Conservation (phyloP, 371 early-diverging fungal genomes). For the Mortierella sp. region DNA sequence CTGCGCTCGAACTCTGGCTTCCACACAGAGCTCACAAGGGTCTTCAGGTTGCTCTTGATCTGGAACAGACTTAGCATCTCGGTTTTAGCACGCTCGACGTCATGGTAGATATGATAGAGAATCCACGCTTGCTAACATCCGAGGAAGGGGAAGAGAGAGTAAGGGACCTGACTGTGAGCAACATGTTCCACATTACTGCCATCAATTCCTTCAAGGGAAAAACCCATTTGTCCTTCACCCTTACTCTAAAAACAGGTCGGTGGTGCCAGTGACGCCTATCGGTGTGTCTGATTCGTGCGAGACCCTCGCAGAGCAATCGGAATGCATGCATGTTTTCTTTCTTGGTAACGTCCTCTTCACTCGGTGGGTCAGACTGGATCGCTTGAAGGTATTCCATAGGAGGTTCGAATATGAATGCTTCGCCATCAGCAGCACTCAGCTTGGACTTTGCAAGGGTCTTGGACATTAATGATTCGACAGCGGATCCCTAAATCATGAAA, state of each 20-base stretch:
- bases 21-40: slow-evolving; percentile 71
- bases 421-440: slow-evolving; percentile 34
- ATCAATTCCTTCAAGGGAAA: too few relatives aligned
- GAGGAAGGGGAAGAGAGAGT: background rate
- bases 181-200: too few relatives aligned
- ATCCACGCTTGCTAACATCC: slow-evolving; percentile 78
- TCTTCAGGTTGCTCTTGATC: slow-evolving; percentile 61
- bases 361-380: slow-evolving; percentile 7
- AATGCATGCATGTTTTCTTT: slow-evolving; percentile 52
- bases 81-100: slow-evolving; percentile 66
- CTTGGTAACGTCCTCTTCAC: slow-evolving; percentile 20
- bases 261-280: slow-evolving; percentile 79
- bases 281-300: slow-evolving; percentile 58
- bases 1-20: slow-evolving; percentile 79
- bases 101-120: slow-evolving; percentile 61
- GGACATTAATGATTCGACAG: slow-evolving; percentile 23
- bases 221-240: too few relatives aligned
- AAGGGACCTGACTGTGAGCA: too few relatives aligned
- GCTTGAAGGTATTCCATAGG: slow-evolving; percentile 27
- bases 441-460: slow-evolving; percentile 32
- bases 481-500: slow-evolving; percentile 22
- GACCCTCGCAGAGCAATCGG: slow-evolving; percentile 57
- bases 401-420: slow-evolving; percentile 47
- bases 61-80: slow-evolving; percentile 68
- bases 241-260: slow-evolving; percentile 71